Conservation (phyloP, 106 monocot genomes). For the Amphibolis antarctica region DNA sequence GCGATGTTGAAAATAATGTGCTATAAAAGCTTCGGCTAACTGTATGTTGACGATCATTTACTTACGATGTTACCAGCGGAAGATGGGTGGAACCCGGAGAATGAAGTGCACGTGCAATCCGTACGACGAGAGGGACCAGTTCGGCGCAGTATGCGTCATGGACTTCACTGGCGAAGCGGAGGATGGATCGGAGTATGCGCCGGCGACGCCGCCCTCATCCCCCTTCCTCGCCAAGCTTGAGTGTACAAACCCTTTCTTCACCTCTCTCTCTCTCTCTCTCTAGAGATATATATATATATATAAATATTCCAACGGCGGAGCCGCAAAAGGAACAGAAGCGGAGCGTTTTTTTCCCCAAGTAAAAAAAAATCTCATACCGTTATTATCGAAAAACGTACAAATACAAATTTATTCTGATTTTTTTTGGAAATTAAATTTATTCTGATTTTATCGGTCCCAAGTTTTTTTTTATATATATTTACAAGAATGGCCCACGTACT, state of each 20-base stretch:
- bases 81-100: slow-evolving; percentile 2
- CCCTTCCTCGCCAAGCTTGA: slow-evolving; percentile 21
- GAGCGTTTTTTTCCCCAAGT: no score
- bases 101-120: slow-evolving; percentile 1
- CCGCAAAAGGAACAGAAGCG: no score
- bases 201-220: slow-evolving; percentile 7
- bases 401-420: no score
- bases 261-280: not conserved
- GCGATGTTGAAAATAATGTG: no score
- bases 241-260: slow-evolving; percentile 6
- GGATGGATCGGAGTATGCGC: slow-evolving; percentile 5
- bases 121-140: slow-evolving; percentile 48
- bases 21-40: not conserved
- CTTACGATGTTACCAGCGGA: not conserved
- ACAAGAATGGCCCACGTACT: no score
- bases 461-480: no score
- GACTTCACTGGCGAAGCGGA: slow-evolving; percentile 41
- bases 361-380: no score
- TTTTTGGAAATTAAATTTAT: no score
- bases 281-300: no score
- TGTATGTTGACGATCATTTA: not conserved
- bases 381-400: no score
- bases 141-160: slow-evolving; percentile 62
- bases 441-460: not conserved
- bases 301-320: not conserved